Conservation (phyloP, 331 rosid genomes). For the Malus hybrid region DNA sequence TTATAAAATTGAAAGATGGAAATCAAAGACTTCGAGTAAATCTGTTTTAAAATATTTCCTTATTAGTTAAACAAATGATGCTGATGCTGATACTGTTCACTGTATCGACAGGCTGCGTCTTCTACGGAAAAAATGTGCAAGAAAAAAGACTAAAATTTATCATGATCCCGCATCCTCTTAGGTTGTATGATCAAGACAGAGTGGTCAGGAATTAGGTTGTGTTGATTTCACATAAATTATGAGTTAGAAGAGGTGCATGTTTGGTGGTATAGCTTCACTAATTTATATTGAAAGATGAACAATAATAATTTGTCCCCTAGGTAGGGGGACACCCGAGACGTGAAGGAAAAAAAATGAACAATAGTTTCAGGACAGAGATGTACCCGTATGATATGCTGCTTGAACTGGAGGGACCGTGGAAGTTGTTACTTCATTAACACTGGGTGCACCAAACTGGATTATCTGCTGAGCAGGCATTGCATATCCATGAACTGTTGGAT, state of each 20-base stretch:
- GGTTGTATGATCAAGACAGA: neutral
- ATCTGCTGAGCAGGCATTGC: conserved; percentile 75
- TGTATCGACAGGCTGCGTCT: neutral
- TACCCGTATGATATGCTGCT: conserved; percentile 79
- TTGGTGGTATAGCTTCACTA: neutral
- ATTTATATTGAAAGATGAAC: neutral
- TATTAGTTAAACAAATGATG: neutral
- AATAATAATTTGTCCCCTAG: too few relatives aligned
- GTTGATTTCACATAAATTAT: neutral
- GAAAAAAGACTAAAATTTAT: neutral
- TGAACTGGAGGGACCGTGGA: conserved; percentile 73
- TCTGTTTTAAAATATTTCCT: too few relatives aligned
- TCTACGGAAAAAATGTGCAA: neutral
- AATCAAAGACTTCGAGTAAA: neutral
- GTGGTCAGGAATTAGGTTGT: neutral
- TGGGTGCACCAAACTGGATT: conserved; percentile 69
- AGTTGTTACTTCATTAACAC: conserved; percentile 66
- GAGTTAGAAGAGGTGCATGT: neutral
- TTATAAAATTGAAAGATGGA: neutral
- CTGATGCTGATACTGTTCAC: neutral
- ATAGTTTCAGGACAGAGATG: neutral
- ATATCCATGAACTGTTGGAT: conserved; percentile 67
- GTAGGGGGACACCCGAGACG: too few relatives aligned
- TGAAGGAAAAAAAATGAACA: too few relatives aligned
- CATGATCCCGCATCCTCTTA: neutral